Percentiles rank a stretch among this genome's conserved stretches.
Evolutionary conservation across 2,329 filamentous ascomycete genomes (phyloP).

Genomic region (Hypoxylon sp.): DNA sequence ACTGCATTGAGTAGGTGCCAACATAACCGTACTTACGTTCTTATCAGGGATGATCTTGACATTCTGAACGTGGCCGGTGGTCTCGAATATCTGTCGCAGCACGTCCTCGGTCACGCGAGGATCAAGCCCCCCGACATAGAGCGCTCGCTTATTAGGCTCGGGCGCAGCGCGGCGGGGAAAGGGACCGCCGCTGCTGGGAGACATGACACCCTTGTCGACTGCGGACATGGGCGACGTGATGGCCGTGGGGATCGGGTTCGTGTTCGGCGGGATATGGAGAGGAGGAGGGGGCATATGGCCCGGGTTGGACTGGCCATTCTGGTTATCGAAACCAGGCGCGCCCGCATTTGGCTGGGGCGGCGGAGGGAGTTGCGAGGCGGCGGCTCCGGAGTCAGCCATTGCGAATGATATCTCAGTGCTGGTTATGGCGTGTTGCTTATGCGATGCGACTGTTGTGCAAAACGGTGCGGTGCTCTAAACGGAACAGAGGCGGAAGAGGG

Average conservation of each 20-base stretch:
- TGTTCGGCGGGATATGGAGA: constrained; percentile 95
- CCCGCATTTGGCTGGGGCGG: constrained; percentile 73
- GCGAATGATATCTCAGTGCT: constrained; percentile 44
- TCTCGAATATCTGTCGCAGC: constrained; percentile 97
- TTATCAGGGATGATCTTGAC: constrained; percentile 99
- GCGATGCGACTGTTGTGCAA: constrained; percentile 22
- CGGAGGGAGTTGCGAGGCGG: constrained; percentile 71
- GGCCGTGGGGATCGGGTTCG: constrained; percentile 90
- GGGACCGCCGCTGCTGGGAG: constrained; percentile 80
- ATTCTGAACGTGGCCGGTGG: constrained; percentile 95
- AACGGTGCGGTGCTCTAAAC: constrained; percentile 21
- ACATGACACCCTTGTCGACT: constrained; percentile 72
- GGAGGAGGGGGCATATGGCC: constrained; percentile 89
- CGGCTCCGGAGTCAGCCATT: constrained; percentile 78
- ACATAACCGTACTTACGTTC: constrained; percentile 73
- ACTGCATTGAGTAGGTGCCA: background rate
- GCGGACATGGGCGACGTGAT: constrained; percentile 87
- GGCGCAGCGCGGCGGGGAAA: constrained; percentile 90
- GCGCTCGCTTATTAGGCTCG: constrained; percentile 96
- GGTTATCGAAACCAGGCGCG: constrained; percentile 79
- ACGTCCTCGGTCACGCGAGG: constrained; percentile 96
- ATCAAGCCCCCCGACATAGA: constrained; percentile 95
- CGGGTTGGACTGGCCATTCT: constrained; percentile 72
- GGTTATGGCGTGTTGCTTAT: constrained; percentile 1
- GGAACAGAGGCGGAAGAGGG: constrained; percentile 16